A percentile compares a stretch with the other conserved stretches of the same genome.
These are phyloP conservation scores for Lagerstroemia speciosa DNA, from an alignment of 345 rosid species.

Conservation along the genomic window DNA sequence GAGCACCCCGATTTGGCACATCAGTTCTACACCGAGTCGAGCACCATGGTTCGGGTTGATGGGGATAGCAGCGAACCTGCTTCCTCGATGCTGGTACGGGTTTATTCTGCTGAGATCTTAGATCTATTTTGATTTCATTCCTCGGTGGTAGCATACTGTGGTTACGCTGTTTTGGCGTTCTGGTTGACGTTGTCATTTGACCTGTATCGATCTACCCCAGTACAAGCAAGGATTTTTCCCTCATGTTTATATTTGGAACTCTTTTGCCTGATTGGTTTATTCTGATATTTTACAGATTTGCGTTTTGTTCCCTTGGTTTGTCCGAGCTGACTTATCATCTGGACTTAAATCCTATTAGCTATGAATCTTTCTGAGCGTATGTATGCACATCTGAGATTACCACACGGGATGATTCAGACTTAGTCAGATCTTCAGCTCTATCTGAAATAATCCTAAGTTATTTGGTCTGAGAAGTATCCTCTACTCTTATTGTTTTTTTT, in stretches of 20 bases:
- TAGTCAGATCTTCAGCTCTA: too few relatives aligned
- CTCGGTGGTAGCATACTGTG: neutral
- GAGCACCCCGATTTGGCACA: conserved; percentile 82
- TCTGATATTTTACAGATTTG: neutral
- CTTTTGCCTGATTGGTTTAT: neutral
- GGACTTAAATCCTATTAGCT: neutral
- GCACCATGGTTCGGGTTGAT: conserved; percentile 67
- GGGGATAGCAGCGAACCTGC: conserved; percentile 67
- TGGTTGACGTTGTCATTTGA: neutral
- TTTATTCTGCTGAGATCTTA: neutral
- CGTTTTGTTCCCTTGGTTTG: neutral
- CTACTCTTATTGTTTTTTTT: too few relatives aligned
- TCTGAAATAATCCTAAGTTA: too few relatives aligned
- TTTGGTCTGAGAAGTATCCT: too few relatives aligned
- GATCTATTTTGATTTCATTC: neutral
- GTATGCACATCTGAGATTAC: too few relatives aligned
- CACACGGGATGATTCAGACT: too few relatives aligned
- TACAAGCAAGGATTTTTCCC: neutral
- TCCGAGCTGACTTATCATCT: neutral
- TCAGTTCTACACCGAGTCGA: conserved; percentile 70
- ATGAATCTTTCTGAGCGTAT: neutral
- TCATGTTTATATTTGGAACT: neutral
- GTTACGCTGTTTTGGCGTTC: neutral
- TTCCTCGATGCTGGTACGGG: conserved; percentile 53
- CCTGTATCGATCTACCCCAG: neutral